Evolutionary conservation across 106 monocot genomes (phyloP).

Genomic region (Phalaenopsis aphrodite): DNA sequence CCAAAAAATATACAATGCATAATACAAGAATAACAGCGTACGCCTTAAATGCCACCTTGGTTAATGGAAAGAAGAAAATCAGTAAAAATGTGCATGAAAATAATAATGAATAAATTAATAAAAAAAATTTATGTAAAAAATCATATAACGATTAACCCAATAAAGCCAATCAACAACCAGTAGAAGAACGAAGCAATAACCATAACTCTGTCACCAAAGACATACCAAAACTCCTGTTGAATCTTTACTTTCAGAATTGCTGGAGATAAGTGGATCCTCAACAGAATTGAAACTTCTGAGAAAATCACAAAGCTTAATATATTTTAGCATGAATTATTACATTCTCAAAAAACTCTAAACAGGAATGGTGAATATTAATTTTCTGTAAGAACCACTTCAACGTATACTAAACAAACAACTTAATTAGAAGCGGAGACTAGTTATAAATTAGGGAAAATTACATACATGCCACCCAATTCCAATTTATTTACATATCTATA

Average conservation of each 20-base stretch:
- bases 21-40: neutral
- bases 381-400: neutral
- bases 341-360: neutral
- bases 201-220: neutral
- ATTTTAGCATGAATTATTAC: neutral
- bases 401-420: neutral
- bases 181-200: neutral
- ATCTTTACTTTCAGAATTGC: neutral
- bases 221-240: constrained; percentile 1
- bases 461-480: too few relatives aligned
- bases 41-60: neutral
- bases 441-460: neutral
- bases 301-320: neutral
- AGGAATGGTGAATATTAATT: neutral
- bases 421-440: neutral
- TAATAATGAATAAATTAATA: neutral
- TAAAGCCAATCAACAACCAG: neutral
- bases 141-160: neutral
- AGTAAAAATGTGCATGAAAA: neutral
- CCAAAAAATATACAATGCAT: too few relatives aligned
- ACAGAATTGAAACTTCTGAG: constrained; percentile 4
- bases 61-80: neutral
- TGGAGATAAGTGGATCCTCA: constrained; percentile 7
- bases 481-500: too few relatives aligned
- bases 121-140: neutral